Percentiles rank a stretch among this genome's conserved stretches.
These are phyloP conservation scores for Hortaea werneckii DNA, from an alignment of 2,329 filamentous ascomycete genomes.

Conservation along the genomic window DNA sequence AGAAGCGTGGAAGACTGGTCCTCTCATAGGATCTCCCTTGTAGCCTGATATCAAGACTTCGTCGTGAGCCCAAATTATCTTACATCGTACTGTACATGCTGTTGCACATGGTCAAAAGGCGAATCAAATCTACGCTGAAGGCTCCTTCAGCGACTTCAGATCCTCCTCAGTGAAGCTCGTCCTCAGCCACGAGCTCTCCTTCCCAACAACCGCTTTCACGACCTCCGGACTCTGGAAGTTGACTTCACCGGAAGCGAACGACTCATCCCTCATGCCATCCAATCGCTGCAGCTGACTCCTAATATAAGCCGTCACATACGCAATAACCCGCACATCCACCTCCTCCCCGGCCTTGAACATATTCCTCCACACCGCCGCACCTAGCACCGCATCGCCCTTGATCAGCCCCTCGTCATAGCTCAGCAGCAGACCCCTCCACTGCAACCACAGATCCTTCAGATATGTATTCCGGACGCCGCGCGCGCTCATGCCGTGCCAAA, in stretches of 20 bases:
- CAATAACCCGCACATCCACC: slow-evolving; percentile 50
- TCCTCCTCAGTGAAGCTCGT: slow-evolving; percentile 11
- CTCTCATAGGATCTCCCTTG: too few species aligned
- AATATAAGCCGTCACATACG: slow-evolving; percentile 54
- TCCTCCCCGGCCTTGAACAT: slow-evolving; percentile 66
- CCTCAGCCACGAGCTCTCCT: slow-evolving; percentile 15
- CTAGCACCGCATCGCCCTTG: slow-evolving; percentile 67
- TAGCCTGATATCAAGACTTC: too few species aligned
- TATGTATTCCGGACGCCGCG: slow-evolving; percentile 49
- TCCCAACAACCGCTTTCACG: slow-evolving; percentile 23
- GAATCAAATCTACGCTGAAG: slow-evolving; percentile 1
- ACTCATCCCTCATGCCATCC: slow-evolving; percentile 43
- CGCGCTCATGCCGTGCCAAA: slow-evolving; percentile 59
- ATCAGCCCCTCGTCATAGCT: slow-evolving; percentile 76
- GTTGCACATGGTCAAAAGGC: neutral
- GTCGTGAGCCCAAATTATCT: neutral
- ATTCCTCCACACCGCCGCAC: slow-evolving; percentile 85
- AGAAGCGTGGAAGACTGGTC: too few species aligned
- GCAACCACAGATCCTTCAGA: slow-evolving; percentile 79
- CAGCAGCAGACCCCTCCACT: slow-evolving; percentile 79
- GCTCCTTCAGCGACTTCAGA: slow-evolving; percentile 3
- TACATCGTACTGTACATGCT: neutral
- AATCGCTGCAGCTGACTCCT: slow-evolving; percentile 46
- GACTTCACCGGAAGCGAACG: slow-evolving; percentile 38
- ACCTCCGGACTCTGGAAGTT: slow-evolving; percentile 40